phyloP scores from a whole-genome alignment of 495 filamentous ascomycete species.

The Annulohypoxylon bovei region DNA sequence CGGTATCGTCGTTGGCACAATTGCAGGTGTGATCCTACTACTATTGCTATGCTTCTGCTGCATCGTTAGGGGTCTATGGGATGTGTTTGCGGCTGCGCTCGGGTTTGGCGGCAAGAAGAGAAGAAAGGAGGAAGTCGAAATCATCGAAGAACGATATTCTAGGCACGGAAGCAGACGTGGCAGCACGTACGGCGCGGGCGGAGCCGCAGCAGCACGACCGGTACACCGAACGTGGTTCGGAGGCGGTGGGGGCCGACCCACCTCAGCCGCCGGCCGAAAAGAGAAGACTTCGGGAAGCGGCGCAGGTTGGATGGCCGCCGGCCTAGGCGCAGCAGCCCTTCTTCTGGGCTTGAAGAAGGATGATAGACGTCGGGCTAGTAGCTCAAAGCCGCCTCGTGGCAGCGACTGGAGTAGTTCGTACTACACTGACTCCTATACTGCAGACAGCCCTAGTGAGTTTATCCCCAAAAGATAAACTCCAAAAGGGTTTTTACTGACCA shows the following conservation, averaged over 20 bases:
- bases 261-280: conserved; percentile 63
- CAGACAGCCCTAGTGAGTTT: conserved; percentile 60
- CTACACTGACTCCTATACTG: conserved; percentile 58
- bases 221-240: conserved; percentile 74
- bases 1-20: conserved; percentile 90
- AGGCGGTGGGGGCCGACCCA: conserved; percentile 56
- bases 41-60: conserved; percentile 78
- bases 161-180: conserved; percentile 53
- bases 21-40: conserved; percentile 78
- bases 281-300: conserved; percentile 61
- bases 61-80: conserved; percentile 72
- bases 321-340: conserved; percentile 70
- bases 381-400: conserved; percentile 55
- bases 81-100: conserved; percentile 71
- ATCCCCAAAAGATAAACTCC: conserved; percentile 42
- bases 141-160: conserved; percentile 75
- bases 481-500: conserved; percentile 44
- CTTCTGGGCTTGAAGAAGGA: conserved; percentile 81
- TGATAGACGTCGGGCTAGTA: conserved; percentile 56
- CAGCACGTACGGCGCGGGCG: conserved; percentile 41
- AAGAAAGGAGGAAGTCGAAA: conserved; percentile 65
- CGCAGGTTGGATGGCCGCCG: conserved; percentile 59
- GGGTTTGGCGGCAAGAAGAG: conserved; percentile 63
- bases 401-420: conserved; percentile 59
- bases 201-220: conserved; percentile 45